A percentile compares a stretch with the other conserved stretches of the same genome.
Conservation (phyloP, 768 basidiomycete genomes). For the Hortiboletus flavorubellus region DNA sequence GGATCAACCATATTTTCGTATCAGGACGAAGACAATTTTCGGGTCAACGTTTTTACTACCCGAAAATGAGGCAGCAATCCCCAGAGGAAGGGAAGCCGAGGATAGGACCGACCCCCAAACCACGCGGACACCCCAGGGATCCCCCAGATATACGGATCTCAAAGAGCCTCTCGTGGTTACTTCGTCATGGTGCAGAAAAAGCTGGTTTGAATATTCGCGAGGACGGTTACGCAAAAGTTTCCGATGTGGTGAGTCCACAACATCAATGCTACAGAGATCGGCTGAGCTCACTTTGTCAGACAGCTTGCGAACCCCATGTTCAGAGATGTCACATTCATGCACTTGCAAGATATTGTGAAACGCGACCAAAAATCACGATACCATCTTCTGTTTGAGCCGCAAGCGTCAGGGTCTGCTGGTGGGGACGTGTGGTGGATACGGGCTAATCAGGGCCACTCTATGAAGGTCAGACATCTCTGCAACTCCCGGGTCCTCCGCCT, state of each 20-base stretch:
- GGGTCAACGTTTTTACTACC: constrained; percentile 1
- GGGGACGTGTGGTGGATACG: constrained; percentile 75
- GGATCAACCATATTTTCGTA: not conserved
- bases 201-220: constrained; percentile 71
- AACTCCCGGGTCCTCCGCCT: not conserved
- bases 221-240: constrained; percentile 84
- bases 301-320: constrained; percentile 74
- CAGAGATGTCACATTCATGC: constrained; percentile 50
- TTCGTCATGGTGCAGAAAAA: constrained; percentile 84
- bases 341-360: constrained; percentile 61
- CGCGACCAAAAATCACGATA: constrained; percentile 67
- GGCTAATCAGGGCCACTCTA: constrained; percentile 88
- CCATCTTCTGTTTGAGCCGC: constrained; percentile 52
- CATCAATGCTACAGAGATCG: not conserved
- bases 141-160: constrained; percentile 67
- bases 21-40: constrained; percentile 3
- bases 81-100: constrained; percentile 4
- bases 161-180: constrained; percentile 86
- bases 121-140: constrained; percentile 61
- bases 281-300: constrained; percentile 5
- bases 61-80: constrained; percentile 7
- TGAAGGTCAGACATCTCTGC: constrained; percentile 49
- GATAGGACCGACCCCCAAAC: constrained; percentile 36
- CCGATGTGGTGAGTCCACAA: constrained; percentile 70
- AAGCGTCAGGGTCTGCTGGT: constrained; percentile 26